These are phyloP conservation scores for Sarocladium oryzae DNA, from an alignment of 2,329 filamentous ascomycete genomes.

Conservation along the genomic window DNA sequence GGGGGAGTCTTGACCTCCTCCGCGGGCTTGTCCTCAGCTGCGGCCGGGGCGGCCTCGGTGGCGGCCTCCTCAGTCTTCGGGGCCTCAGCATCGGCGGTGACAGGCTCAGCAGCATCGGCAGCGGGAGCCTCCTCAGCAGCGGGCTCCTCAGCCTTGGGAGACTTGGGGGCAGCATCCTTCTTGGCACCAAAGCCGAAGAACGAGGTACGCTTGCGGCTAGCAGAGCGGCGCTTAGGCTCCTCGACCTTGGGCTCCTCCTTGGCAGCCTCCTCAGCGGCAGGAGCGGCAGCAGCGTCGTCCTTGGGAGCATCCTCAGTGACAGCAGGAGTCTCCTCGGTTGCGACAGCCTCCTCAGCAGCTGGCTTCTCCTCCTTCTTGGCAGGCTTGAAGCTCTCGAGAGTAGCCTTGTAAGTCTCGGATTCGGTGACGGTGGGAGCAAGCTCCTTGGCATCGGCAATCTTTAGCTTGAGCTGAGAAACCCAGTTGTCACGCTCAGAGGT, in stretches of 20 bases:
- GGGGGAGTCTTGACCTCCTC: slow-evolving; percentile 36
- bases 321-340: slow-evolving; percentile 15
- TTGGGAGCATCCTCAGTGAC: slow-evolving; percentile 21
- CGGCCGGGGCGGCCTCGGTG: slow-evolving; percentile 25
- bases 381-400: slow-evolving; percentile 63
- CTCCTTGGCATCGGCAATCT: slow-evolving; percentile 80
- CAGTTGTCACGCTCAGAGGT: slow-evolving; percentile 83
- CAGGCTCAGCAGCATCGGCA: slow-evolving; percentile 23
- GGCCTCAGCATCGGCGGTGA: slow-evolving; percentile 25
- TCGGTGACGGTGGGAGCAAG: slow-evolving; percentile 65
- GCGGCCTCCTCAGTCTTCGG: slow-evolving; percentile 29
- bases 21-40: slow-evolving; percentile 23
- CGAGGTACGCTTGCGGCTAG: slow-evolving; percentile 29
- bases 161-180: slow-evolving; percentile 21
- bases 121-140: slow-evolving; percentile 21
- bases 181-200: slow-evolving; percentile 22
- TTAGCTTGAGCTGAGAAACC: slow-evolving; percentile 76
- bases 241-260: slow-evolving; percentile 20
- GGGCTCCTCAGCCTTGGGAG: slow-evolving; percentile 19
- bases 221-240: slow-evolving; percentile 24
- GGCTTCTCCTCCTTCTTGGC: slow-evolving; percentile 35
- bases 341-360: slow-evolving; percentile 24
- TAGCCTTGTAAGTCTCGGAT: slow-evolving; percentile 83
- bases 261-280: slow-evolving; percentile 16
- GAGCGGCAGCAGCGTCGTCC: slow-evolving; percentile 6